Percentiles rank a stretch among this genome's conserved stretches.
Evolutionary conservation across 495 filamentous ascomycete species (phyloP).

Genomic region (Aspergillus asperescens): DNA sequence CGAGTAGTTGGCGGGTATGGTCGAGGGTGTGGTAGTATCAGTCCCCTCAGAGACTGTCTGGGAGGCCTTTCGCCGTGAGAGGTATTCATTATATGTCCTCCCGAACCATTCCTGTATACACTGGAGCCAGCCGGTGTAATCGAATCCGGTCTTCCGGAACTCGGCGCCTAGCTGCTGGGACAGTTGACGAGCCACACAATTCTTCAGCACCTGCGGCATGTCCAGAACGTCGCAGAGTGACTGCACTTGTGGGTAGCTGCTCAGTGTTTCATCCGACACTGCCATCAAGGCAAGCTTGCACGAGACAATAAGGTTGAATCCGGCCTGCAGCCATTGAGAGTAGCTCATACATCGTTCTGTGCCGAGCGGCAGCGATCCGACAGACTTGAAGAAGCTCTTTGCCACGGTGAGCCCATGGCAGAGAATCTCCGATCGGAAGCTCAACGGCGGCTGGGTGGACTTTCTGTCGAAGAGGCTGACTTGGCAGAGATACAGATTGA

Average conservation of each 20-base stretch:
- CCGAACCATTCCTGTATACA: constrained; percentile 7
- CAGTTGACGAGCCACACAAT: neutral
- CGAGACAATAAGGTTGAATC: constrained; percentile 1
- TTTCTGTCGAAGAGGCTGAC: neutral
- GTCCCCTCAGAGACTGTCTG: neutral
- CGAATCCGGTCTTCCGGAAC: neutral
- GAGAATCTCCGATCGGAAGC: neutral
- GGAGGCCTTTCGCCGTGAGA: neutral
- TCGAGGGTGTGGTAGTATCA: neutral
- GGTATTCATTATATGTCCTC: neutral
- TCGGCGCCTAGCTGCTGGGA: neutral
- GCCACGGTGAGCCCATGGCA: constrained; percentile 1
- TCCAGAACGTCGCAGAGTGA: neutral
- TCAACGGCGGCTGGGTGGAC: neutral
- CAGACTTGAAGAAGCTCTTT: neutral
- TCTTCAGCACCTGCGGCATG: neutral
- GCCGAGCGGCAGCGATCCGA: neutral
- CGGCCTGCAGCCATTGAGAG: constrained; percentile 6
- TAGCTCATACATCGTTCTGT: constrained; percentile 4
- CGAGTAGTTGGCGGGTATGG: neutral
- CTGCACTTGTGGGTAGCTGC: neutral
- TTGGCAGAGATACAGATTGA: neutral
- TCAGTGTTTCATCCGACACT: neutral
- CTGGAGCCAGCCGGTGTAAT: constrained; percentile 3
- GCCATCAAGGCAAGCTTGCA: constrained; percentile 4